Evolutionary conservation across 23 red algal genomes (phyloP).

Genomic region (Gracilaria gracilis): DNA sequence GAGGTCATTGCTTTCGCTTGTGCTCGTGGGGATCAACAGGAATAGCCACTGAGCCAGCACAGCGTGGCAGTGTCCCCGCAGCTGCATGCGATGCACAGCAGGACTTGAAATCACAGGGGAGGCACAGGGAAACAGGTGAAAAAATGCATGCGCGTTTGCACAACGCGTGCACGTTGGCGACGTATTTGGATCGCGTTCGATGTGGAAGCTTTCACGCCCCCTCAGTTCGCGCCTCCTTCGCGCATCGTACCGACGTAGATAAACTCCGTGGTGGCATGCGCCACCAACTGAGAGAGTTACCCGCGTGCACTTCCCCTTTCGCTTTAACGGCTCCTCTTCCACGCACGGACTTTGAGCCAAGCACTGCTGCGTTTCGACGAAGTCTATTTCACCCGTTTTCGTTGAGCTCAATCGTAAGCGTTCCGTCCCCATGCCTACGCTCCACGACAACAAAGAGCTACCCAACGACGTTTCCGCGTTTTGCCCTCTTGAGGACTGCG

Average conservation of each 20-base stretch:
- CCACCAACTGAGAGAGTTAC: no score
- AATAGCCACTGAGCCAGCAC: background rate
- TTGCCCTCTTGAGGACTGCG: constrained; percentile 5
- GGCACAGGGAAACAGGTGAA: no score
- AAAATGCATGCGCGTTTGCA: background rate
- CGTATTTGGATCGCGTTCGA: background rate
- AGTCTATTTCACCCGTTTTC: background rate
- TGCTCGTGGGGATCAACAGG: background rate
- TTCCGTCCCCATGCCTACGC: background rate
- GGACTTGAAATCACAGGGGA: no score
- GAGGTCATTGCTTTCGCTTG: background rate
- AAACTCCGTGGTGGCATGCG: no score
- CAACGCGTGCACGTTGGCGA: constrained; percentile 1
- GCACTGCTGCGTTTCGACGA: background rate
- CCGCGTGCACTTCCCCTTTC: background rate
- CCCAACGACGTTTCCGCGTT: background rate
- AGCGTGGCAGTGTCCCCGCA: background rate
- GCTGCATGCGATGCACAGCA: background rate
- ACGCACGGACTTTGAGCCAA: background rate
- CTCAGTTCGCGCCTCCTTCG: background rate
- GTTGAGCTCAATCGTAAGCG: background rate
- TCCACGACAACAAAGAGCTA: constrained; percentile 5
- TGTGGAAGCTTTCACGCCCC: background rate
- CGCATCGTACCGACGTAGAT: background rate
- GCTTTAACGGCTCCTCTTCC: background rate